phyloP scores from a whole-genome alignment of 768 basidiomycete genomes.

The Termitomyces sp. region DNA sequence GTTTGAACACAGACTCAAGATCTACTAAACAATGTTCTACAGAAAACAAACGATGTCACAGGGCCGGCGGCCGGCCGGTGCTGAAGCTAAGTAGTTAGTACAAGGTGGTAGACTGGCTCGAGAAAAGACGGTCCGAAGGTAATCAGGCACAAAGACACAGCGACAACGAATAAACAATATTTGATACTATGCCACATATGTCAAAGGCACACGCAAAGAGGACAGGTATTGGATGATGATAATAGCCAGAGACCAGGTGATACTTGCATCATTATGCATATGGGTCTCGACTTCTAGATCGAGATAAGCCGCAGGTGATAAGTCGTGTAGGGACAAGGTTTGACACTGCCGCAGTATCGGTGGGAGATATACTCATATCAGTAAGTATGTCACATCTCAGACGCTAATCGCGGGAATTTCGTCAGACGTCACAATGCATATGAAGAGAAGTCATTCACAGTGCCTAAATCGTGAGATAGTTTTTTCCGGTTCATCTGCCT shows the following conservation, averaged over 20 bases:
- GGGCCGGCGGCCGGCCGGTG: background rate
- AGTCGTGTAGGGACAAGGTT: background rate
- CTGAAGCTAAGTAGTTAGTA: background rate
- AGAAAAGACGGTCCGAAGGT: background rate
- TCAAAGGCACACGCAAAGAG: background rate
- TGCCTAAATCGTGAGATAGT: background rate
- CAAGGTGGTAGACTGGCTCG: background rate
- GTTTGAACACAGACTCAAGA: background rate
- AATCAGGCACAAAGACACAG: background rate
- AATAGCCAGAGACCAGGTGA: constrained; percentile 1
- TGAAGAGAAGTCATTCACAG: background rate
- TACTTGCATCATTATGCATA: background rate
- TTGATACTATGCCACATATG: background rate
- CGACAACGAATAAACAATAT: background rate
- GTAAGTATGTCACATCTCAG: no score
- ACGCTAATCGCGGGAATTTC: background rate
- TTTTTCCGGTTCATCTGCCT: background rate
- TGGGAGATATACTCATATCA: background rate
- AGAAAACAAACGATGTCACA: no score
- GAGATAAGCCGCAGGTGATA: background rate
- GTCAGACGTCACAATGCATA: background rate
- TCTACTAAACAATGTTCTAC: no score
- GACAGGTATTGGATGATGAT: background rate
- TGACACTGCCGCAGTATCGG: background rate
- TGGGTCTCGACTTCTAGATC: background rate